Evolutionary conservation across 192 early-diverging fungal genomes (phyloP).

Genomic region (Podila verticillata): DNA sequence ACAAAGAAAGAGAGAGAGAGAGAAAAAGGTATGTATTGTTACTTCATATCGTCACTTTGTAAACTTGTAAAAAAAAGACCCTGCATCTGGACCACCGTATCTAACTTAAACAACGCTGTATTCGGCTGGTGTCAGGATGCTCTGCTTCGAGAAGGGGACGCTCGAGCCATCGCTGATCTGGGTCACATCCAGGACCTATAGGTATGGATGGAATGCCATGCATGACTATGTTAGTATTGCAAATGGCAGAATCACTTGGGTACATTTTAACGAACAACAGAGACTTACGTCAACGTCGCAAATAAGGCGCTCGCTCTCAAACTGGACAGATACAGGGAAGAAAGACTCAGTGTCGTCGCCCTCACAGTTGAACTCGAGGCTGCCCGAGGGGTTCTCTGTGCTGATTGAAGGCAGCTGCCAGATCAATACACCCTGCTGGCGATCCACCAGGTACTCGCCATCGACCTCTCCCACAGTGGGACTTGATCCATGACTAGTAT

Average conservation of each 20-base stretch:
- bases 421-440: conserved; percentile 72
- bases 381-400: conserved; percentile 76
- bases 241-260: not conserved
- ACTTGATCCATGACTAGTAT: conserved; percentile 64
- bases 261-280: not conserved
- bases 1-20: too few relatives aligned
- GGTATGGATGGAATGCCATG: not conserved
- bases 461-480: conserved; percentile 85
- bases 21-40: too few relatives aligned
- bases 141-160: conserved; percentile 78
- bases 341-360: conserved; percentile 82
- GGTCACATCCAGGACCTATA: conserved; percentile 65
- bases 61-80: too few relatives aligned
- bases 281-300: conserved; percentile 76
- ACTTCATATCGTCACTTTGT: too few relatives aligned
- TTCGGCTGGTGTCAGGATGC: conserved; percentile 77
- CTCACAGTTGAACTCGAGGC: conserved; percentile 84
- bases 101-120: conserved; percentile 79
- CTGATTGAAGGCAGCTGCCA: conserved; percentile 92
- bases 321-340: conserved; percentile 89
- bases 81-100: too few relatives aligned
- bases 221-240: not conserved
- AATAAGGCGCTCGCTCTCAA: conserved; percentile 74
- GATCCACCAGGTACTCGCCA: conserved; percentile 84
- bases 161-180: conserved; percentile 64